Evolutionary conservation across 2,329 filamentous ascomycete genomes (phyloP), one percentile per base, ranked within the genome.

Genomic region (Fulvia fulva): DNA sequence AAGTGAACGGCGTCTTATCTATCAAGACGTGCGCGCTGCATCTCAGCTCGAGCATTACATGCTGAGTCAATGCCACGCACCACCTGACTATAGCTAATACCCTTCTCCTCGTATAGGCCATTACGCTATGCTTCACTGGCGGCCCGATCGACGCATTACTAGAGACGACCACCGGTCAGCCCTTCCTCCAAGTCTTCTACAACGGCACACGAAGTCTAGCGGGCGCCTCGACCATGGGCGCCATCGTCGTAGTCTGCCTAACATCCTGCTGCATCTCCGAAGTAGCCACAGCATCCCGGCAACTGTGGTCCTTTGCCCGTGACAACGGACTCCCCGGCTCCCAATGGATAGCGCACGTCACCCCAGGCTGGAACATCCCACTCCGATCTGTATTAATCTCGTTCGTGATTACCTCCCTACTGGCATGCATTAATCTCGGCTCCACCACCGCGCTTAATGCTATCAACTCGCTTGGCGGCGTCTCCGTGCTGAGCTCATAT

Each of bases 381-480:
- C 54, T 61, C n/a, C 49, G 52, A 11, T 47, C 59, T 3, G 57
- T 59, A 6, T 34, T 55, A 1, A 25, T 62, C 19, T 52, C 46
- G 11, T 52, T 62, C 23, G 32, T 57, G 16, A 50, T 57, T 25
- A 57, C 53, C 22, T 57, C 32, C 5, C 53, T 59, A 16, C 51
- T 62, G 7, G 28, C 60, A 5, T 47, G 46, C 32, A 73, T 74
- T 59, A 73, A 71, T 47, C 63, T 74, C 37, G 73, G 71, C 37
- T 69, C 67, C 23, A 75, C 74, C 25, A 72, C 74, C 5, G 76
- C 74, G 19, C 70, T 80, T 47, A 73, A 74, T 58, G 74, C 75
- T 32, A 75, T 78, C 44, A 71, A 76, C 34, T 72, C 75, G 1
- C 70, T 78, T 7, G 70, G 67, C 6, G 68, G 72, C 11, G 72